These are phyloP conservation scores for Tuber borchii DNA, from an alignment of 495 filamentous ascomycete species.

Conservation along the genomic window DNA sequence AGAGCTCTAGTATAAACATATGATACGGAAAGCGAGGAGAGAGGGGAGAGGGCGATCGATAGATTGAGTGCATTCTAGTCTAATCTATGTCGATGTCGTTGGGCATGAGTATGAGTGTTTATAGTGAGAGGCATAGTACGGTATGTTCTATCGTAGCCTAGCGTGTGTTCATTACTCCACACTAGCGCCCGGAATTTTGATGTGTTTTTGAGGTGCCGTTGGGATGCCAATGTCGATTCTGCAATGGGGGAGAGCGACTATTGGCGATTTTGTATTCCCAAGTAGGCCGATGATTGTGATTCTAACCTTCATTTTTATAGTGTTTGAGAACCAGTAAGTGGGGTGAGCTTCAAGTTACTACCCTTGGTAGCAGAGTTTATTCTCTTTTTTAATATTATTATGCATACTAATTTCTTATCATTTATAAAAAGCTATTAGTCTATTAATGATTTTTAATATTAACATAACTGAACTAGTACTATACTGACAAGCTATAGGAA, in stretches of 20 bases:
- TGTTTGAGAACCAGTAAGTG: neutral
- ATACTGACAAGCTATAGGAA: too few relatives aligned
- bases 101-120: neutral
- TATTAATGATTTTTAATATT: too few relatives aligned
- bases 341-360: too few relatives aligned
- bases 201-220: neutral
- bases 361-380: too few relatives aligned
- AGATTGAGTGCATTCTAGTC: constrained; percentile 23
- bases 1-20: too few relatives aligned
- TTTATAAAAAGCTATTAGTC: too few relatives aligned
- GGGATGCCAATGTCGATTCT: neutral
- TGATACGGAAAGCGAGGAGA: constrained; percentile 8
- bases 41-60: constrained; percentile 23
- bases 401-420: too few relatives aligned
- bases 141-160: neutral
- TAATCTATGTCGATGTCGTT: constrained; percentile 4
- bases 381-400: too few relatives aligned
- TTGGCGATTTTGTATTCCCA: neutral
- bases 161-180: neutral
- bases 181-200: neutral
- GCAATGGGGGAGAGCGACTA: neutral
- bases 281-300: neutral
- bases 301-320: neutral
- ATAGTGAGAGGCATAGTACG: neutral
- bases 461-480: too few relatives aligned